Evolutionary conservation across 2,329 filamentous ascomycete genomes (phyloP).

Genomic region (Penicillium sp.): DNA sequence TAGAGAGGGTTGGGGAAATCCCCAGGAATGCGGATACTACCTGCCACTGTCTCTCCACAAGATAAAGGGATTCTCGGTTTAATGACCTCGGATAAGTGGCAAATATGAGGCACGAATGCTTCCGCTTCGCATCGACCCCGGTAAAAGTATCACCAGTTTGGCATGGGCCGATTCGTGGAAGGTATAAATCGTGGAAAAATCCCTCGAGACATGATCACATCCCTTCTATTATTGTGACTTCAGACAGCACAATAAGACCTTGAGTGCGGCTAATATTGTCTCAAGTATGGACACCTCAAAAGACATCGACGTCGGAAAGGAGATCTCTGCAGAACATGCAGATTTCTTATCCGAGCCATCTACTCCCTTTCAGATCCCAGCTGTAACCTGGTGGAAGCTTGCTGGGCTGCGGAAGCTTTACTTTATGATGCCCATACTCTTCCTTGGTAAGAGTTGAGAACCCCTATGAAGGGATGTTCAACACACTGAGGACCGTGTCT

Average conservation of each 20-base stretch:
- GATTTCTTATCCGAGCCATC: not conserved
- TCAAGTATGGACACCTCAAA: not conserved
- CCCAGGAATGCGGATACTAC: not conserved
- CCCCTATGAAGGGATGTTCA: not conserved
- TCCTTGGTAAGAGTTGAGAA: conserved; percentile 12
- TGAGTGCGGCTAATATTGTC: not conserved
- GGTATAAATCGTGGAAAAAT: not conserved
- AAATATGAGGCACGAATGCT: not conserved
- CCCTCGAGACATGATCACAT: not conserved
- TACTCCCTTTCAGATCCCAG: conserved; percentile 8
- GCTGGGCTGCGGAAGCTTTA: conserved; percentile 20
- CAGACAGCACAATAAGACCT: not conserved
- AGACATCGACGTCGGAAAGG: not conserved
- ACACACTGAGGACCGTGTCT: not conserved
- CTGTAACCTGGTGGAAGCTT: conserved; percentile 25
- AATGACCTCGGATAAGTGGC: not conserved
- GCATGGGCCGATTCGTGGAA: not conserved
- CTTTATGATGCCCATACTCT: conserved; percentile 22
- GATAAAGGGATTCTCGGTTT: not conserved
- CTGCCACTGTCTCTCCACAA: not conserved
- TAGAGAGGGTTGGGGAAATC: not conserved
- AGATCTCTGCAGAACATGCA: not conserved
- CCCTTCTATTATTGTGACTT: not conserved
- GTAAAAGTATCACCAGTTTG: not conserved
- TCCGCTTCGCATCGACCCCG: not conserved